Conservation (phyloP, 2,329 filamentous ascomycete species). For the Aspergillus arachidicola region DNA sequence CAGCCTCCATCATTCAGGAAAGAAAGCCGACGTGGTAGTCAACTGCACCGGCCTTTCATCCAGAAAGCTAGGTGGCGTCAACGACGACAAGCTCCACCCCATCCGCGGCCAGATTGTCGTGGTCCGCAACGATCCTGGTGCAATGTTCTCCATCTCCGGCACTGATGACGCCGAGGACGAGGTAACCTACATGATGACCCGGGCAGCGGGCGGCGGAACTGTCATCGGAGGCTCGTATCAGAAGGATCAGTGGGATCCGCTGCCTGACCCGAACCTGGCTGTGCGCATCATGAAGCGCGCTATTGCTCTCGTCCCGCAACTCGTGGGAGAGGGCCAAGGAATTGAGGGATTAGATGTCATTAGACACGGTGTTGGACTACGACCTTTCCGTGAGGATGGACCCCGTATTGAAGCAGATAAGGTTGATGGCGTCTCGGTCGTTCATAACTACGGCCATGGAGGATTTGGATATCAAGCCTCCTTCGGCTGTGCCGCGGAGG, state of each 20-base stretch:
- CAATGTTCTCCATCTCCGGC: slow-evolving; percentile 71
- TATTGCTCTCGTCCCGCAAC: slow-evolving; percentile 37
- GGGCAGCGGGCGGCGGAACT: slow-evolving; percentile 76
- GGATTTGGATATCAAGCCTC: slow-evolving; percentile 65
- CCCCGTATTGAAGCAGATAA: slow-evolving; percentile 74
- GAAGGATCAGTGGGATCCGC: slow-evolving; percentile 75
- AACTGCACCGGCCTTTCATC: slow-evolving; percentile 85
- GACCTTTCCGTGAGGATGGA: slow-evolving; percentile 73
- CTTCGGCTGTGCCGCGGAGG: slow-evolving; percentile 71
- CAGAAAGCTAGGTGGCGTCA: slow-evolving; percentile 76
- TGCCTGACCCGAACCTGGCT: slow-evolving; percentile 78
- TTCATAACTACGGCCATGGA: slow-evolving; percentile 51
- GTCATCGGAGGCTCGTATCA: slow-evolving; percentile 86
- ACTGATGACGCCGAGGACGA: slow-evolving; percentile 75
- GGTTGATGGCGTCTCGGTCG: slow-evolving; percentile 60
- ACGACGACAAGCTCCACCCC: slow-evolving; percentile 72
- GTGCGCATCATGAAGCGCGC: slow-evolving; percentile 77
- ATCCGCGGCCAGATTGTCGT: slow-evolving; percentile 81
- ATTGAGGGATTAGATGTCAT: slow-evolving; percentile 74
- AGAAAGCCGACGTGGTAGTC: slow-evolving; percentile 68
- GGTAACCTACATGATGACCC: slow-evolving; percentile 77
- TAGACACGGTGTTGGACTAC: slow-evolving; percentile 78
- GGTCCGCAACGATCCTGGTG: slow-evolving; percentile 74
- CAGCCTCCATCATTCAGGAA: slow-evolving; percentile 58
- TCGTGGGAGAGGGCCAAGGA: slow-evolving; percentile 60